Evolutionary conservation across 257 asterid species (phyloP), one percentile per base, ranked within the genome.

Genomic region (Solanum pennellii): DNA sequence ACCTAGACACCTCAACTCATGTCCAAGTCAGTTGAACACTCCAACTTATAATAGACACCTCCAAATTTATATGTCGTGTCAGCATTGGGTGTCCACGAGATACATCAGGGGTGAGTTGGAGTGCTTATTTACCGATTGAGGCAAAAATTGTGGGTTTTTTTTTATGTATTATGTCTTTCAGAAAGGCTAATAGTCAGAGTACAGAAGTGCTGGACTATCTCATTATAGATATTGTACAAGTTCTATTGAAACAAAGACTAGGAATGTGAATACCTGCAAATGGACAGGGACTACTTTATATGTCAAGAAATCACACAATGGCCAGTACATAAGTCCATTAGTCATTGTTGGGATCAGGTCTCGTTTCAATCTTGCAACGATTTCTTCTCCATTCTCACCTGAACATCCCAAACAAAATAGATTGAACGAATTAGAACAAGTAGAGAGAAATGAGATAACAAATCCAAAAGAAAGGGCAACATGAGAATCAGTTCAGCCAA

Each of bases 251-350:
- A 15, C 60, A 15, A 74, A 85, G 21, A 33, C 14, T 21, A 33
- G 82, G 23, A 69, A 85, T 16, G 27, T 16, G 20, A 85, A 71
- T 41, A 96, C 99, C 98, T 94, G 98, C 68, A 96, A 92, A 90
- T 92, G 98, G 87, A 95, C 94, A 7, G 98, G 98, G 91, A 96
- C 84, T 89, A 92, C 83, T 92, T 92, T 96, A 93, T 88, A 95
- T 33, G 98, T 95, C 83, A 96, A 71, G 92, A 95, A 94, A 88
- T 96, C 99, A 75, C 99, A 96, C 14, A 93, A 9, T 20, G 99
- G 99, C 99, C 98, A 96, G 91, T 88, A 94, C 87, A 96, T 74
- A 68, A 95, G 93, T 71, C 98, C 99, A 41, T 89, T 93, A 82
- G 90, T 84, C 92, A 94, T 82, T 74, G 98, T 95, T 1, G 99